These are phyloP conservation scores for Peltaster fructicola DNA, from an alignment of 2,329 filamentous ascomycete genomes.

Conservation along the genomic window DNA sequence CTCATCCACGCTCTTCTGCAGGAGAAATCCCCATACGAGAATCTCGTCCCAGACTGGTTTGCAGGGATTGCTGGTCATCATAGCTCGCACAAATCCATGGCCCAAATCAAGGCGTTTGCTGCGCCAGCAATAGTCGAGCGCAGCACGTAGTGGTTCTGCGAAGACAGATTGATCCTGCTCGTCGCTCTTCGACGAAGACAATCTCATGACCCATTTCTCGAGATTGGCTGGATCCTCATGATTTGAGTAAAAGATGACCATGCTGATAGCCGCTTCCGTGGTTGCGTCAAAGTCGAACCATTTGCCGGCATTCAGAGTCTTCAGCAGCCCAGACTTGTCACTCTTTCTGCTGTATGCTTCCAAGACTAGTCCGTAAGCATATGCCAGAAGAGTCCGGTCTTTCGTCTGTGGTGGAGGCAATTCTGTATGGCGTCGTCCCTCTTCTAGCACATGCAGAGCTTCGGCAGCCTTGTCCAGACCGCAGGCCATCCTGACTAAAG, in stretches of 20 bases:
- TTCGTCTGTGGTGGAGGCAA: too few species aligned
- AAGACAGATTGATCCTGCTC: too few species aligned
- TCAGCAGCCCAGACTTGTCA: slow-evolving; percentile 38
- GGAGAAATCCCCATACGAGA: slow-evolving; percentile 57
- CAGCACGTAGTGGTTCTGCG: too few species aligned
- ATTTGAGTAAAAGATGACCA: slow-evolving; percentile 40
- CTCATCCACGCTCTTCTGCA: slow-evolving; percentile 54
- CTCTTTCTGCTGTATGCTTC: too few species aligned
- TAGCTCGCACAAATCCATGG: slow-evolving; percentile 35
- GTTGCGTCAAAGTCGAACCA: slow-evolving; percentile 25
- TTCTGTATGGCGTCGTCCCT: too few species aligned
- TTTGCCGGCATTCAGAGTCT: slow-evolving; percentile 36
- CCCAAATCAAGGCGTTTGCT: slow-evolving; percentile 50
- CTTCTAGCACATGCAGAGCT: too few species aligned
- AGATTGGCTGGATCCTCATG: slow-evolving; percentile 41
- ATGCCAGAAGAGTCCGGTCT: too few species aligned
- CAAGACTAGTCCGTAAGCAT: too few species aligned
- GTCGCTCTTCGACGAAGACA: too few species aligned
- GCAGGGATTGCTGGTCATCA: slow-evolving; percentile 12
- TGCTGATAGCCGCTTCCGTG: neutral
- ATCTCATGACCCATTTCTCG: slow-evolving; percentile 52
- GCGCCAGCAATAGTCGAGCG: too few species aligned
- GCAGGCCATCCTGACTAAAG: too few species aligned
- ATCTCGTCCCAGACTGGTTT: slow-evolving; percentile 47
- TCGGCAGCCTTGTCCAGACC: too few species aligned